A percentile compares a stretch with the other conserved stretches of the same genome.
Evolutionary conservation across 805 yeast species (phyloP).

Genomic region (Teunomyces stri): DNA sequence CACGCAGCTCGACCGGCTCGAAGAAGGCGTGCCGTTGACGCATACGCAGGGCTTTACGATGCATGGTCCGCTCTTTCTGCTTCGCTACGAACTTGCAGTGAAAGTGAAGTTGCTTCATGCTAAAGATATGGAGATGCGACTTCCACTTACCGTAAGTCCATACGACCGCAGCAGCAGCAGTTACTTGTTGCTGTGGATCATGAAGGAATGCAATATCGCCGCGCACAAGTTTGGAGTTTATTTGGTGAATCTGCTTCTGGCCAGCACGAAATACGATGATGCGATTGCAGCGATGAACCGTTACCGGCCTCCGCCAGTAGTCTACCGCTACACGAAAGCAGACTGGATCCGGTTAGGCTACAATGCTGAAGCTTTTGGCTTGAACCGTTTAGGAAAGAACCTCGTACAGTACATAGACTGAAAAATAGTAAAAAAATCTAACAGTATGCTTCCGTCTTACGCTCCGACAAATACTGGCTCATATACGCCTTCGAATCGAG

Average conservation of each 20-base stretch:
- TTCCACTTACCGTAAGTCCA: constrained; percentile 56
- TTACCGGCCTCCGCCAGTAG: constrained; percentile 24
- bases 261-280: constrained; percentile 17
- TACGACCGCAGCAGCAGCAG: constrained; percentile 48
- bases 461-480: constrained; percentile 46
- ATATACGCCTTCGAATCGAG: constrained; percentile 26
- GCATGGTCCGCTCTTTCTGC: constrained; percentile 48
- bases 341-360: constrained; percentile 44
- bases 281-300: constrained; percentile 18
- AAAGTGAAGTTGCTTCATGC: constrained; percentile 49
- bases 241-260: constrained; percentile 19
- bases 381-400: constrained; percentile 12
- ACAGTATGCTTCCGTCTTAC: constrained; percentile 32
- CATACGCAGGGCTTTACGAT: constrained; percentile 53
- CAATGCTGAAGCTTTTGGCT: constrained; percentile 32
- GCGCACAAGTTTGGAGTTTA: constrained; percentile 32
- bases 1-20: constrained; percentile 23
- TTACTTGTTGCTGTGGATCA: constrained; percentile 51
- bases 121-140: constrained; percentile 47
- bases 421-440: neutral
- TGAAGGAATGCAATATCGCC: constrained; percentile 51
- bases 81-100: constrained; percentile 50
- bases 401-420: constrained; percentile 28
- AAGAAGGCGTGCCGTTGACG: constrained; percentile 40
- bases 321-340: constrained; percentile 26